Conservation (phyloP, 306 rosid genomes). For the Fragaria ananassa region DNA sequence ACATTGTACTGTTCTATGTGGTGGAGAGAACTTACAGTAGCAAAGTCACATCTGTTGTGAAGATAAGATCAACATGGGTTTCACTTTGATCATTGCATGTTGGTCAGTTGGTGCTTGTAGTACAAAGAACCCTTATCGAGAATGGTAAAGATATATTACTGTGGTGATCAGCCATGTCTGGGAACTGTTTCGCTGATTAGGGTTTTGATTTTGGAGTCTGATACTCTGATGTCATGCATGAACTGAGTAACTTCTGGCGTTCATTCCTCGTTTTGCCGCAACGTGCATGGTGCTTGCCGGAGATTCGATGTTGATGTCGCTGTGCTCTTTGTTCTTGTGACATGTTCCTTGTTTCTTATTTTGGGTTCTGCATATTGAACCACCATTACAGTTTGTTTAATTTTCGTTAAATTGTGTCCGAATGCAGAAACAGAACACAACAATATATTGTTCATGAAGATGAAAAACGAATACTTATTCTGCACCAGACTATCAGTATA, state of each 20-base stretch:
- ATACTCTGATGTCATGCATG: background rate
- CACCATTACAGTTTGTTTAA: background rate
- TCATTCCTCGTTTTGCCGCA: background rate
- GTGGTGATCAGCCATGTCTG: background rate
- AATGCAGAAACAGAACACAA: background rate
- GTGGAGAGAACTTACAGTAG: background rate
- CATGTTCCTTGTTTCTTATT: background rate
- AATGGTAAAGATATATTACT: background rate
- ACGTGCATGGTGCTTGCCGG: background rate
- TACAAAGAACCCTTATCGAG: background rate
- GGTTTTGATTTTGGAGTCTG: background rate
- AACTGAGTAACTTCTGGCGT: background rate
- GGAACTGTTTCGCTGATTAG: background rate
- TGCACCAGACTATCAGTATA: background rate
- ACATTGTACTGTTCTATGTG: background rate
- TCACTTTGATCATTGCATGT: background rate
- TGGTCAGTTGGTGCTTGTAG: background rate
- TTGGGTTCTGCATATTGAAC: background rate
- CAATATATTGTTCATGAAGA: conserved; percentile 1
- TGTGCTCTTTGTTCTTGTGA: background rate
- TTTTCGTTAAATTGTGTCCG: background rate
- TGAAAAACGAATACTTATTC: background rate
- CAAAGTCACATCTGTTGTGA: background rate
- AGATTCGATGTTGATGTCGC: background rate
- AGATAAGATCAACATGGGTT: background rate